These are phyloP conservation scores for Coprinopsis marcescibilis DNA, from an alignment of 768 basidiomycete genomes.

Conservation along the genomic window DNA sequence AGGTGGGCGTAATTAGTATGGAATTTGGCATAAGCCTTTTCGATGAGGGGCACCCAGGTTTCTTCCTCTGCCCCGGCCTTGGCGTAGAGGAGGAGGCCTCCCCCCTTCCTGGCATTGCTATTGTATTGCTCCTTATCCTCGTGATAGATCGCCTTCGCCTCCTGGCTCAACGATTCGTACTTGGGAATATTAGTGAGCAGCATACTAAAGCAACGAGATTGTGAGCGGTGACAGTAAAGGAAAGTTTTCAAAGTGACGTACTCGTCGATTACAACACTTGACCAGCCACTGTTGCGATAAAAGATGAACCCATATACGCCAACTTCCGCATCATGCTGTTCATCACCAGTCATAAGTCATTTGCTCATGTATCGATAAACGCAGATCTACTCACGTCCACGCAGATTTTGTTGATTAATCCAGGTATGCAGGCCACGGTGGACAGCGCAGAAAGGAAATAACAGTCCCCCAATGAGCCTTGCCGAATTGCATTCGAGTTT, in stretches of 20 bases:
- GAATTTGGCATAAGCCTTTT: conserved; percentile 54
- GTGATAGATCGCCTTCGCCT: conserved; percentile 36
- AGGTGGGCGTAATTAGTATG: conserved; percentile 41
- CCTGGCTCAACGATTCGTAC: conserved; percentile 31
- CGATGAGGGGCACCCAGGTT: conserved; percentile 55
- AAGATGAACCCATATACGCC: conserved; percentile 58
- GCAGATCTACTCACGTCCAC: conserved; percentile 29
- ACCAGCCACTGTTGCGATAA: conserved; percentile 47
- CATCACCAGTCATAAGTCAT: not conserved
- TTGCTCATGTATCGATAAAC: too few species aligned
- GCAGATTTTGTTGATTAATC: conserved; percentile 42
- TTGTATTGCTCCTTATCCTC: conserved; percentile 36
- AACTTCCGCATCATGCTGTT: conserved; percentile 43
- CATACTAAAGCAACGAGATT: conserved; percentile 24
- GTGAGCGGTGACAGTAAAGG: not conserved
- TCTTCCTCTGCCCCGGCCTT: conserved; percentile 37
- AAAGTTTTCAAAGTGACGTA: conserved; percentile 21
- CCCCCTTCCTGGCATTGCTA: conserved; percentile 27
- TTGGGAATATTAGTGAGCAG: conserved; percentile 37
- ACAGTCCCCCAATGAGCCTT: conserved; percentile 48
- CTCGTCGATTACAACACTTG: conserved; percentile 54
- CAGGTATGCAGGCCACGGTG: conserved; percentile 40
- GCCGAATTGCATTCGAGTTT: conserved; percentile 40
- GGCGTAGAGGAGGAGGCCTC: conserved; percentile 36
- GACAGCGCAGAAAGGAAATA: conserved; percentile 53